These are phyloP conservation scores for Candida succiphila DNA, from an alignment of 805 yeast species.

Conservation along the genomic window DNA sequence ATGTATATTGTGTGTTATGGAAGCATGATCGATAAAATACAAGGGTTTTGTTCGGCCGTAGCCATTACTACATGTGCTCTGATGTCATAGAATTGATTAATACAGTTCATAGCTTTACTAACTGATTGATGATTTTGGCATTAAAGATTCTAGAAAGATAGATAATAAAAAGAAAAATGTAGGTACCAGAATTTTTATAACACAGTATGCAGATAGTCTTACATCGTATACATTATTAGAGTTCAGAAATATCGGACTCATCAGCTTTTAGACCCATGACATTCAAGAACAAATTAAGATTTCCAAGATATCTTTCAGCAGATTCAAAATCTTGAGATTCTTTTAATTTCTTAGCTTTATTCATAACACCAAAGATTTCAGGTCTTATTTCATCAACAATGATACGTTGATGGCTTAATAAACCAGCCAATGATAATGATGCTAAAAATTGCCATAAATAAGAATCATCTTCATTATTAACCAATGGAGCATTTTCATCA, in stretches of 20 bases:
- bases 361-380: slow-evolving; percentile 83
- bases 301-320: slow-evolving; percentile 48
- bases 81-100: too few species aligned
- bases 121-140: too few species aligned
- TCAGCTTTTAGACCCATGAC: slow-evolving; percentile 95
- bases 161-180: too few species aligned
- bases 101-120: too few species aligned
- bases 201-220: background rate
- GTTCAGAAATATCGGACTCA: slow-evolving; percentile 78
- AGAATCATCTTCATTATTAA: slow-evolving; percentile 49
- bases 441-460: slow-evolving; percentile 98
- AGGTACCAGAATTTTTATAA: too few species aligned
- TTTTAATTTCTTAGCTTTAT: slow-evolving; percentile 48
- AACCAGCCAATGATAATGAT: slow-evolving; percentile 84
- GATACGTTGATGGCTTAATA: slow-evolving; percentile 81
- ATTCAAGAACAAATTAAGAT: slow-evolving; percentile 84
- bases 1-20: too few species aligned
- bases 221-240: slow-evolving; percentile 29
- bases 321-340: slow-evolving; percentile 30
- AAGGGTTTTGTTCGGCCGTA: too few species aligned
- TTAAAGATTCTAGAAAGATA: too few species aligned
- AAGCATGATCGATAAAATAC: too few species aligned
- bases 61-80: too few species aligned
- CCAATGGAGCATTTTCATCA: slow-evolving; percentile 21
- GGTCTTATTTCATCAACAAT: slow-evolving; percentile 92